Evolutionary conservation across 2,329 filamentous ascomycete species (phyloP).

Genomic region (Lecanicillium sp.): DNA sequence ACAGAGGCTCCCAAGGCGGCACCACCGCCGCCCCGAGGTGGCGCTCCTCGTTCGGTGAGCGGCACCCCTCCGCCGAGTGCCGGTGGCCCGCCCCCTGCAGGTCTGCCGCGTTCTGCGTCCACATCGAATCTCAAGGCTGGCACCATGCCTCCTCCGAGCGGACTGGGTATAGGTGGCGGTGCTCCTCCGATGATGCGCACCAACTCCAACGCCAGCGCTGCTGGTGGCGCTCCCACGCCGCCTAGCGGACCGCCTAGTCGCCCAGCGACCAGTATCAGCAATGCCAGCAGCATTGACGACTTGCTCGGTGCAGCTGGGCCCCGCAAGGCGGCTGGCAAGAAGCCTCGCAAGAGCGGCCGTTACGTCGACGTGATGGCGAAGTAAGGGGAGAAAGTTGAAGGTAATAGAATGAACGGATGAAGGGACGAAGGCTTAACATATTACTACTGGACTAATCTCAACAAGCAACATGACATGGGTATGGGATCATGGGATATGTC

Average conservation of each 20-base stretch:
- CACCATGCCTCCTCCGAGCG: constrained; percentile 27
- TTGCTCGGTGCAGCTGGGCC: constrained; percentile 69
- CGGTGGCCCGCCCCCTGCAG: constrained; percentile 27
- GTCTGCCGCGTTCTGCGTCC: constrained; percentile 22
- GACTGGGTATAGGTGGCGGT: constrained; percentile 28
- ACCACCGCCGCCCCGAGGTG: constrained; percentile 70
- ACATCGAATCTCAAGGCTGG: constrained; percentile 23
- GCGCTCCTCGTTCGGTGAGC: constrained; percentile 46
- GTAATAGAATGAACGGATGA: constrained; percentile 3
- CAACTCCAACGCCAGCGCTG: constrained; percentile 40
- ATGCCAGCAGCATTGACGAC: constrained; percentile 93
- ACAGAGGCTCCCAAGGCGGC: constrained; percentile 56
- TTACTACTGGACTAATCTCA: constrained; percentile 2
- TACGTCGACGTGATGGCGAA: constrained; percentile 97
- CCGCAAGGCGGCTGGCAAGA: constrained; percentile 59
- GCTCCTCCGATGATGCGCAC: constrained; percentile 42
- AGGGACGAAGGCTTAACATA: constrained; percentile 3
- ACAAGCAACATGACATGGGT: not conserved
- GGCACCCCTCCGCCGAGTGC: constrained; percentile 44
- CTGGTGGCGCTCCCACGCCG: constrained; percentile 23
- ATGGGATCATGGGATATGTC: not conserved
- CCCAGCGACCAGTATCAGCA: constrained; percentile 77
- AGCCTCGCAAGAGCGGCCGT: constrained; percentile 73
- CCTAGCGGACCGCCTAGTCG: constrained; percentile 55
- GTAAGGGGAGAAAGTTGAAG: constrained; percentile 22